Conservation (phyloP, 176 grass and related monocot genomes). For the Pontederia paniculata region DNA sequence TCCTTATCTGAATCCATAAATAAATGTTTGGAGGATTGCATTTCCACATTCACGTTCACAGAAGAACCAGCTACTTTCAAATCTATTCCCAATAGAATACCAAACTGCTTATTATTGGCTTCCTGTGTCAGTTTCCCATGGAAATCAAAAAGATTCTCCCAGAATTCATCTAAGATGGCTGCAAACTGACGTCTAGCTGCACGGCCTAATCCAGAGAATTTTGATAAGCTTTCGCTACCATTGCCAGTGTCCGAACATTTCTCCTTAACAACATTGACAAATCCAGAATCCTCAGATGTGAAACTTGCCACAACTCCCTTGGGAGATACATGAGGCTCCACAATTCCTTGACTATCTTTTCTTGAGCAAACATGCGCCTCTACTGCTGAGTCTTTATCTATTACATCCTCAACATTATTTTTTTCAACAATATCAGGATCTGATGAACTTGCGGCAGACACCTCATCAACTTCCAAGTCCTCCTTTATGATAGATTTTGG, state of each 20-base stretch:
- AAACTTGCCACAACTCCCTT: slow-evolving; percentile 15
- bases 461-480: slow-evolving; percentile 36
- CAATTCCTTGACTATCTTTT: slow-evolving; percentile 33
- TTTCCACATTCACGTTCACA: slow-evolving; percentile 44
- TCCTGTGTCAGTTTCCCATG: slow-evolving; percentile 78
- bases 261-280: slow-evolving; percentile 37
- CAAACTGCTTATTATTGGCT: slow-evolving; percentile 54
- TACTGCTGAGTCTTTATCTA: slow-evolving; percentile 44
- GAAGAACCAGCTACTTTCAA: slow-evolving; percentile 41
- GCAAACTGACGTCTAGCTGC: slow-evolving; percentile 73
- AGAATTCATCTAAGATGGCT: slow-evolving; percentile 83
- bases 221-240: slow-evolving; percentile 61
- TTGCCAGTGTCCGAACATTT: slow-evolving; percentile 51
- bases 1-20: slow-evolving; percentile 35
- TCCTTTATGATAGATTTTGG: slow-evolving; percentile 44
- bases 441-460: slow-evolving; percentile 18
- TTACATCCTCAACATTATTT: slow-evolving; percentile 19
- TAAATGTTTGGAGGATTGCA: slow-evolving; percentile 44
- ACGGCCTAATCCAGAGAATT: slow-evolving; percentile 83
- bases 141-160: slow-evolving; percentile 91
- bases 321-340: slow-evolving; percentile 39
- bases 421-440: slow-evolving; percentile 31
- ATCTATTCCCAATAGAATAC: slow-evolving; percentile 64
- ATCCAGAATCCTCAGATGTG: slow-evolving; percentile 44
- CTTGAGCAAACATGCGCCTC: slow-evolving; percentile 28